Percentiles rank a stretch among this genome's conserved stretches.
phyloP scores from a whole-genome alignment of 768 basidiomycete species.

The Galerina marginata region DNA sequence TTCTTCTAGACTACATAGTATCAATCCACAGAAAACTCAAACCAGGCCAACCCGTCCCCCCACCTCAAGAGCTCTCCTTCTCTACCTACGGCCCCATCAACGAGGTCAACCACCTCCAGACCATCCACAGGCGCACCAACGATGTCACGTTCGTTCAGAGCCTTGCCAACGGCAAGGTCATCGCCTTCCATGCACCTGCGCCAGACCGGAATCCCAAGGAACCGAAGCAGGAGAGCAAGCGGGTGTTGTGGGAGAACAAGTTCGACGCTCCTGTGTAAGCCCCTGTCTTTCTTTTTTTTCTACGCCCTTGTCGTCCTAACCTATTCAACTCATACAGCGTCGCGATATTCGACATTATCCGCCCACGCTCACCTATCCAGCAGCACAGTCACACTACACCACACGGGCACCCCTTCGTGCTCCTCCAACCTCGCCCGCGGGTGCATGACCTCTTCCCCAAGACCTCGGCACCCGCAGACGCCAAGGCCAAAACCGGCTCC shows the following conservation, averaged over 20 bases:
- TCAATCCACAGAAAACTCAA: conserved; percentile 72
- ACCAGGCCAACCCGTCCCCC: conserved; percentile 36
- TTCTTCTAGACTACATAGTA: conserved; percentile 79
- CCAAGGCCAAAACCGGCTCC: conserved; percentile 3
- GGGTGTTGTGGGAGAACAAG: conserved; percentile 60
- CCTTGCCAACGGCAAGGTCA: conserved; percentile 76
- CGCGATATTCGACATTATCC: conserved; percentile 80
- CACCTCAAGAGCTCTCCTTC: conserved; percentile 84
- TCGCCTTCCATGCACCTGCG: conserved; percentile 64
- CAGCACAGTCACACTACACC: conserved; percentile 26
- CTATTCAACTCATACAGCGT: conserved; percentile 53
- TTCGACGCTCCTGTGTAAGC: conserved; percentile 75
- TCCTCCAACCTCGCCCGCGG: conserved; percentile 85
- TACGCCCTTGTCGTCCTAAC: neutral
- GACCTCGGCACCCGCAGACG: conserved; percentile 23
- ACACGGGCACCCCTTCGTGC: conserved; percentile 64
- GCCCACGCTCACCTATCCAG: conserved; percentile 32
- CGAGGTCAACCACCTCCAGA: conserved; percentile 75
- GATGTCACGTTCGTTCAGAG: conserved; percentile 85
- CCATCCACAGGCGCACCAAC: conserved; percentile 73
- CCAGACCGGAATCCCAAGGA: conserved; percentile 11
- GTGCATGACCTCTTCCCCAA: conserved; percentile 76
- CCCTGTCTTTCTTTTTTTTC: neutral
- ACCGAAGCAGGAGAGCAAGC: conserved; percentile 22
- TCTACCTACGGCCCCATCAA: conserved; percentile 94